These are phyloP conservation scores for Luvunga scandens DNA, from an alignment of 345 rosid species.

Conservation along the genomic window DNA sequence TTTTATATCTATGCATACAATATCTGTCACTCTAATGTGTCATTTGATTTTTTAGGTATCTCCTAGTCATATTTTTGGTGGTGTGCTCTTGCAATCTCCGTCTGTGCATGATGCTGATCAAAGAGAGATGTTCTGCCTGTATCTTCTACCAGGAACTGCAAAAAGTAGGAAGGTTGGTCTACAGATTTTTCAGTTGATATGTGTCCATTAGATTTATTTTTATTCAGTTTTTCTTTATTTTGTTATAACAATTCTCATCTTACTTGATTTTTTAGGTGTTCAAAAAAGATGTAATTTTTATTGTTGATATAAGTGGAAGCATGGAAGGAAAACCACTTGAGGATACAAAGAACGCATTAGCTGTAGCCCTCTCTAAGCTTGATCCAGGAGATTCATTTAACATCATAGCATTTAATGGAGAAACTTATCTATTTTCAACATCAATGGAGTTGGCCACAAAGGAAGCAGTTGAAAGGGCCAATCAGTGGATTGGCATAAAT, in stretches of 20 bases:
- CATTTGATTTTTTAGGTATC: conserved; percentile 43
- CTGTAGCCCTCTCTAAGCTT: conserved; percentile 52
- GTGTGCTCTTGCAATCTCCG: conserved; percentile 78
- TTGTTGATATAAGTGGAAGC: conserved; percentile 89
- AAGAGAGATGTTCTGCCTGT: conserved; percentile 73
- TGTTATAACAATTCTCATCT: conserved; percentile 18
- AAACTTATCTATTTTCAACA: conserved; percentile 56
- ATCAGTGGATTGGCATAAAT: conserved; percentile 64
- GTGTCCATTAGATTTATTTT: background rate
- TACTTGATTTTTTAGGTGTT: conserved; percentile 51
- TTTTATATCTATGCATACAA: background rate
- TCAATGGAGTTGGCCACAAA: conserved; percentile 65
- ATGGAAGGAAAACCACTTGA: conserved; percentile 76
- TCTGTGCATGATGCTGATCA: conserved; percentile 67
- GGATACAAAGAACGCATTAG: conserved; percentile 62
- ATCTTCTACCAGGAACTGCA: conserved; percentile 71
- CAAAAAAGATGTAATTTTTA: conserved; percentile 71
- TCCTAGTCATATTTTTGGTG: conserved; percentile 57
- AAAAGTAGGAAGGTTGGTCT: conserved; percentile 52
- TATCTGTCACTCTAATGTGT: background rate
- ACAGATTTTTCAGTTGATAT: conserved; percentile 1
- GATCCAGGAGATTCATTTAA: conserved; percentile 74
- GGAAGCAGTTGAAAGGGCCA: conserved; percentile 59
- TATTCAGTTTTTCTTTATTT: conserved; percentile 14
- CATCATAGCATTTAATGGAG: conserved; percentile 74